Base-by-base conservation (phyloP, 1,139 yeast genomes). In the Saccharomycopsis hybrid region DNA sequence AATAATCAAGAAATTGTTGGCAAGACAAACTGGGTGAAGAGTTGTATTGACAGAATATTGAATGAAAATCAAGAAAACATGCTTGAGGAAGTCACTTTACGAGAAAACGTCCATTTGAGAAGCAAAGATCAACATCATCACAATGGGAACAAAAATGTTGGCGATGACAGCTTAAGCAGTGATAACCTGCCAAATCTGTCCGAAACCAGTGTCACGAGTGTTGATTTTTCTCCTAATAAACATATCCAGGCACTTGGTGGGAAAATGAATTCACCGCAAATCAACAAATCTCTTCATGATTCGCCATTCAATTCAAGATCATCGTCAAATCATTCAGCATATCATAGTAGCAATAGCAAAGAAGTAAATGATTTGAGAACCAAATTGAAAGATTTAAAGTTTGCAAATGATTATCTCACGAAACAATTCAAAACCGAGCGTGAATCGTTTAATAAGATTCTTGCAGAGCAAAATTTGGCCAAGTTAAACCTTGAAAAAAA, bases 371-470 rank as follows among this genome's bases (percentile, higher is more conserved):
- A 73, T 47, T 70, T 77, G 59, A 74, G 70, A 56, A 77, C 83
- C 0, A 84, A 85, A 1, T 65, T 81, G 47, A 73, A 70, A 51
- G 87, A 81, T 59, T 68, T 81, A 51, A 76, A 80, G 53, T 80
- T 80, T 61, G 78, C 85, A 2, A 85, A 80, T 61, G 78, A 76
- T 55, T 81, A 79, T 60, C 67, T 81, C 48, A 68, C 80, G 4
- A 77, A 77, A 61, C 84, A 80, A 58, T 80, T 73, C 56, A 82
- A 78, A 57, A 73, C 77, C 53, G 79, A 82, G 37, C 68, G 79
- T 53, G 74, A 73, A 41, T 71, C 71, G 52, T 75, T 78, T 40
- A 63, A 69, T 47, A 74, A 72, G 54, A 63, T 73, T 1, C 68
- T 78, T 47, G 77, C 72, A 56, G 75, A 75, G 39, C 71, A 76